These are phyloP conservation scores for Moniliophthora roreri DNA, from an alignment of 1,284 basidiomycete species.

Conservation along the genomic window DNA sequence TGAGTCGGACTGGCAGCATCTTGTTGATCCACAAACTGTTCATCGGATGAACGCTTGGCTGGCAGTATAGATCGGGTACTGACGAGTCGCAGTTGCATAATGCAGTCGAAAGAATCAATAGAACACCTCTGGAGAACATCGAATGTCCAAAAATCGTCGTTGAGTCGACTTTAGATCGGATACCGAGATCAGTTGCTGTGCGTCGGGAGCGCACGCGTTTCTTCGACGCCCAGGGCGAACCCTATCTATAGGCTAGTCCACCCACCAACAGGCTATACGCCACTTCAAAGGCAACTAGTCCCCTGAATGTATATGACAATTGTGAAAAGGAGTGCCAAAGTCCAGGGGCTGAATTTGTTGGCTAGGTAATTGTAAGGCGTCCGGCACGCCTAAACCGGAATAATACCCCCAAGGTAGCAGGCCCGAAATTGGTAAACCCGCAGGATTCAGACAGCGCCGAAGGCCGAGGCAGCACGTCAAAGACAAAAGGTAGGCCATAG, in stretches of 20 bases:
- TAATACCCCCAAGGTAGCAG: no score
- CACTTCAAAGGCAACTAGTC: slow-evolving; percentile 32
- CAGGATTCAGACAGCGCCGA: no score
- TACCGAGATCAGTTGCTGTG: no score
- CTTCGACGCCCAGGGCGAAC: slow-evolving; percentile 29
- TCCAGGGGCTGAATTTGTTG: slow-evolving; percentile 35
- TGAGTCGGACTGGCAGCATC: no score
- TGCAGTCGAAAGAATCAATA: slow-evolving; percentile 39
- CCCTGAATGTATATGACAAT: slow-evolving; percentile 30
- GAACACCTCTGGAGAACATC: slow-evolving; percentile 36
- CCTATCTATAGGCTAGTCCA: slow-evolving; percentile 36
- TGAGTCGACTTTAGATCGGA: slow-evolving; percentile 32
- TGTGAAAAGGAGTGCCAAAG: slow-evolving; percentile 28
- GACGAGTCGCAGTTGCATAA: slow-evolving; percentile 7
- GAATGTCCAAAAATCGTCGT: slow-evolving; percentile 36
- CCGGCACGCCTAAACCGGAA: no score
- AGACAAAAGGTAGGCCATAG: no score
- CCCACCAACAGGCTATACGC: slow-evolving; percentile 36
- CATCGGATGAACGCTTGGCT: no score
- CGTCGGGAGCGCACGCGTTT: slow-evolving; percentile 19
- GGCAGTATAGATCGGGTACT: no score
- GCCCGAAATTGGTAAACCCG: no score
- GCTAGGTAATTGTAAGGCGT: slow-evolving; percentile 35
- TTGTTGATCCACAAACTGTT: no score
- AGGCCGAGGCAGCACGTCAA: no score